Evolutionary conservation across 1,284 basidiomycete species (phyloP), one percentile per base, ranked within the genome.

Genomic region (Leccinum holopus): DNA sequence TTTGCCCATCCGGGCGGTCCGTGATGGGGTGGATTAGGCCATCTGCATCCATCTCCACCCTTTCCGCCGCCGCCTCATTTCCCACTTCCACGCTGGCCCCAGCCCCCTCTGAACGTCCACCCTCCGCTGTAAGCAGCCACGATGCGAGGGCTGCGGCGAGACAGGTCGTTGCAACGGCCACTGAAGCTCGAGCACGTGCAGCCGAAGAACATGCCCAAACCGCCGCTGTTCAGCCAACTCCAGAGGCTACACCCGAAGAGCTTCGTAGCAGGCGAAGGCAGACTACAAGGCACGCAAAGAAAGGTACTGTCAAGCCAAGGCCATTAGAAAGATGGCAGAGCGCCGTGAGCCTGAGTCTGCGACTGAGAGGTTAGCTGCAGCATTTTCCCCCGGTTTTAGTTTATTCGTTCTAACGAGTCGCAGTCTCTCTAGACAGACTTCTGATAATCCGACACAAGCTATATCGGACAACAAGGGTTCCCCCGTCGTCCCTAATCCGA

Each of bases 241-340:
- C 51, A 3, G 63, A 60, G 25, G 41, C 66, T 70, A 59, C 74
- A 70, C 49, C 70, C 75, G 73, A 84, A 64, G 81, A 84, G 21
- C 75, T 85, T 53, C 83, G 81, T 66, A 89, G 68, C 83, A 78
- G n/a, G 87, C 88, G 0, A 92, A 89, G 68, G 77, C 79, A 47
- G 74, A 76, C 16, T 92, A 92, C 72, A 87, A 84, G 72, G 80
- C 78, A 1, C 82, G 87, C 75, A 92, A 91, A 70, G 87, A 88
- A 66, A 78, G 79, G 32, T 90, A 90, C 68, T 81, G 87, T 37
- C 76, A 76, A 65, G 82, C 86, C 60, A 85, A 86, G 66, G 77
- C 79, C 55, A 79, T 81, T 35, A 81, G 78, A 67, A 82, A 77
- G 61, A 77, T 78, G 64, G 78, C 77, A 65, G 77, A 78, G 57